These are phyloP conservation scores for Phytophthora sp. DNA, from an alignment of 352 stramenopile genomes.

Conservation along the genomic window DNA sequence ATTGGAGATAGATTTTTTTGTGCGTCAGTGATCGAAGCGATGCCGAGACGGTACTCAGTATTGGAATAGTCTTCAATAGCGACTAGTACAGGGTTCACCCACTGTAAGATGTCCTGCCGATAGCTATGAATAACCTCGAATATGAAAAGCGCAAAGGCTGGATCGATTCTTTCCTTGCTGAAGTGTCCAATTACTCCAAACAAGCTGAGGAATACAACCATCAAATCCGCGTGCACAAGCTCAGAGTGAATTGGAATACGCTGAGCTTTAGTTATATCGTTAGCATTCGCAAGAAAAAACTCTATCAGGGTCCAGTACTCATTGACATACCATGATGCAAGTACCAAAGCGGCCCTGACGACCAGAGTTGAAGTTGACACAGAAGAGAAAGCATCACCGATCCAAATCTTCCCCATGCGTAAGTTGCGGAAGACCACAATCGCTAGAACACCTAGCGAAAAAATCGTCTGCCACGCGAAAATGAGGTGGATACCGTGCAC, in stretches of 20 bases:
- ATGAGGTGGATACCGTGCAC: slow-evolving; percentile 31
- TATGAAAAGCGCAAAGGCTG: slow-evolving; percentile 15
- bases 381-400: slow-evolving; percentile 35
- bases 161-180: slow-evolving; percentile 23
- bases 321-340: slow-evolving; percentile 30
- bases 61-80: too few species aligned
- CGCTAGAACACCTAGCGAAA: slow-evolving; percentile 20
- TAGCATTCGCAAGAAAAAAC: slow-evolving; percentile 6
- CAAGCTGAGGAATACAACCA: slow-evolving; percentile 32
- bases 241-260: slow-evolving; percentile 15
- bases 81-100: too few species aligned
- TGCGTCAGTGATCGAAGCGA: too few species aligned
- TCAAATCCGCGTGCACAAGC: slow-evolving; percentile 31
- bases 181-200: slow-evolving; percentile 16
- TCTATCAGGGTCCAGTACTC: slow-evolving; percentile 29
- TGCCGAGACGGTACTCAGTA: too few species aligned
- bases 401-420: slow-evolving; percentile 35
- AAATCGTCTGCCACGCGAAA: slow-evolving; percentile 18
- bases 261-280: not conserved
- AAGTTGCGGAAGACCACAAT: slow-evolving; percentile 33
- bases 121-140: slow-evolving; percentile 21
- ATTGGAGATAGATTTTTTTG: too few species aligned
- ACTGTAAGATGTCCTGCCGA: not conserved
- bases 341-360: slow-evolving; percentile 14
- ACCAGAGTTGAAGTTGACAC: slow-evolving; percentile 27